Evolutionary conservation across 352 stramenopile species (phyloP), one percentile per base, ranked within the genome.

Genomic region (Saprolegnia diclina): DNA sequence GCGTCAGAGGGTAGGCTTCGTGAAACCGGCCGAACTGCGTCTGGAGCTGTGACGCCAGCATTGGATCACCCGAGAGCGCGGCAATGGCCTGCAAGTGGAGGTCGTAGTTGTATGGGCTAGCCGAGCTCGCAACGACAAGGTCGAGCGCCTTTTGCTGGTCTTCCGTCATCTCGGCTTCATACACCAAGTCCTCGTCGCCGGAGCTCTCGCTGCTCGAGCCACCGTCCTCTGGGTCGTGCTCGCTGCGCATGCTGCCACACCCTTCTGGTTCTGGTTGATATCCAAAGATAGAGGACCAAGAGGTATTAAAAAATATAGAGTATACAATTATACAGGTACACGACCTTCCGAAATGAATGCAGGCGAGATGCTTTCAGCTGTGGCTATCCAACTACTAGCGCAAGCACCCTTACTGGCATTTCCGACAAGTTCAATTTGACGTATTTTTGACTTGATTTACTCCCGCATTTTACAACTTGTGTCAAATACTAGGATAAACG

Each of bases 11-110:
- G 22, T 54, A 66, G 14, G 38, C 40, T 40, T 45, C 42, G 40
- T 66, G 57, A 21, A 66, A 66, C 0, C 57, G 57, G 1, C 37
- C n/a, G 53, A 66, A 66, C 26, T 66, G 57, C 53, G 52, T 37
- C 57, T 66, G 37, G 18, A 66, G 38, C n/a, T 66, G 57, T n/a
- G 57, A 66, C 29, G 57, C 7, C 10, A 40, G 53, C 16, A 66
- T n/a, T 13, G 38, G 57, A 54, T 55, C 42, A 4, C 18, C 19
- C 57, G 57, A 66, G 18, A 66, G 32, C n/a, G 19, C 57, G 7
- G 5, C 37, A 32, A 66, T 53, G 11, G 57, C 57, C 22, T 19
- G 14, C 21, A 66, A 6, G 40, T 66, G 57, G 7, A 66, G 57
- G 24, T 66, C 42, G n/a, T 66, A 66, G 40, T 66, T 42, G 42